These are phyloP conservation scores for Drechslerella coelobrocha DNA, from an alignment of 2,329 filamentous ascomycete genomes.

Conservation along the genomic window DNA sequence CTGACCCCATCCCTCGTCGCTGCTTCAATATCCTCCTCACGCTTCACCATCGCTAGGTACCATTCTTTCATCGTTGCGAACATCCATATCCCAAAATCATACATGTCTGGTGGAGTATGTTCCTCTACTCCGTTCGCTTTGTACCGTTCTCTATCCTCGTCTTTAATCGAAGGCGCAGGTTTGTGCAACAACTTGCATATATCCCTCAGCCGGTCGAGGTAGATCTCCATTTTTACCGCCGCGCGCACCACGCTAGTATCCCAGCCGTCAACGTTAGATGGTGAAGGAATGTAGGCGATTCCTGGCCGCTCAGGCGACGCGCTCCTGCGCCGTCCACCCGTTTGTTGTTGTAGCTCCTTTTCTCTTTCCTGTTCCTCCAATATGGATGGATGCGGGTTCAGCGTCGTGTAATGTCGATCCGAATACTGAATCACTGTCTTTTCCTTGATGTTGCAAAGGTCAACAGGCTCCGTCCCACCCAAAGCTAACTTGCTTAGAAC, in stretches of 20 bases:
- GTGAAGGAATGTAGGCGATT: slow-evolving; percentile 21
- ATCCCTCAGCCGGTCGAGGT: slow-evolving; percentile 30
- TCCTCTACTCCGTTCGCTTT: slow-evolving; percentile 42
- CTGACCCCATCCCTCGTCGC: slow-evolving; percentile 36
- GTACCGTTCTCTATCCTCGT: slow-evolving; percentile 39
- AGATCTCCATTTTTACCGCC: slow-evolving; percentile 41
- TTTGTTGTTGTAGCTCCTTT: slow-evolving; percentile 11
- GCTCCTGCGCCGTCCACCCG: slow-evolving; percentile 9
- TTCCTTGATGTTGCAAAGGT: slow-evolving; percentile 41
- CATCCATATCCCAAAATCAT: slow-evolving; percentile 48
- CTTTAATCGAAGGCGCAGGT: slow-evolving; percentile 12
- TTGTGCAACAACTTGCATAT: slow-evolving; percentile 24
- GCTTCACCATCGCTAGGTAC: slow-evolving; percentile 45
- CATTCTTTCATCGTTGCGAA: slow-evolving; percentile 49
- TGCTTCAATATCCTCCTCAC: slow-evolving; percentile 46
- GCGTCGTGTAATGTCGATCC: slow-evolving; percentile 23
- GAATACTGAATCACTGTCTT: slow-evolving; percentile 46
- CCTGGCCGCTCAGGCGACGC: slow-evolving; percentile 25
- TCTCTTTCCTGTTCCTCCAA: slow-evolving; percentile 7
- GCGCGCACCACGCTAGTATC: slow-evolving; percentile 39
- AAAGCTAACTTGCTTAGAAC: slow-evolving; percentile 44
- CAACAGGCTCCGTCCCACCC: slow-evolving; percentile 41
- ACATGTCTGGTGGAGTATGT: slow-evolving; percentile 22
- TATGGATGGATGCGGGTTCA: slow-evolving; percentile 35
- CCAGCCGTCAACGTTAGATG: slow-evolving; percentile 41